phyloP scores from a whole-genome alignment of 176 grass and related monocot species.

The Phoenix roebelenii region DNA sequence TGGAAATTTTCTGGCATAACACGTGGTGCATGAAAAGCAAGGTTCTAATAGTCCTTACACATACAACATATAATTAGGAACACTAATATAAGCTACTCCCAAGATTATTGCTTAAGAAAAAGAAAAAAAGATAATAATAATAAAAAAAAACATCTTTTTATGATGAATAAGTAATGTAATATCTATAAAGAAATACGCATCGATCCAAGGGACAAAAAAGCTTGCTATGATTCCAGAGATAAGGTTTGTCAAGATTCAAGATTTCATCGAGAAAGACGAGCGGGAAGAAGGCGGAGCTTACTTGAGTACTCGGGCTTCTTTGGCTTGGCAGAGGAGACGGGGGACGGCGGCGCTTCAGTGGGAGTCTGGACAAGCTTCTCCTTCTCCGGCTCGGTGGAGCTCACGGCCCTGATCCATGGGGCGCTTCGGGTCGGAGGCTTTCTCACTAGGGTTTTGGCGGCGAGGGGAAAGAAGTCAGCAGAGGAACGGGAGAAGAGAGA shows the following conservation, averaged over 20 bases:
- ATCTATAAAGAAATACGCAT: too few species aligned
- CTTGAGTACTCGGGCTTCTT: slow-evolving; percentile 87
- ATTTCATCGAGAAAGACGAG: neutral
- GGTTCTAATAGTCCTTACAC: too few species aligned
- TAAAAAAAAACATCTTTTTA: too few species aligned
- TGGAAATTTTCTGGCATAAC: too few species aligned
- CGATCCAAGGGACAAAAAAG: neutral
- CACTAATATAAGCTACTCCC: too few species aligned
- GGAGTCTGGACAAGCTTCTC: slow-evolving; percentile 7
- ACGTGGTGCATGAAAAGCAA: too few species aligned
- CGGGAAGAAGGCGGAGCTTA: slow-evolving; percentile 10
- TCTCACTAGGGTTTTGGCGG: neutral
- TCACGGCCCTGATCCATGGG: slow-evolving; percentile 18
- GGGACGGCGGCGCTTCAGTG: neutral
- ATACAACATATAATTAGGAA: too few species aligned
- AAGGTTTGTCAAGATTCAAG: neutral
- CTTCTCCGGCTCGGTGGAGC: slow-evolving; percentile 27
- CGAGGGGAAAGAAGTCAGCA: neutral
- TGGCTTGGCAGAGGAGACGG: neutral
- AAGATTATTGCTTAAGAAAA: too few species aligned
- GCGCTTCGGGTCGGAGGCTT: neutral
- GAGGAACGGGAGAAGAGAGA: slow-evolving; percentile 2
- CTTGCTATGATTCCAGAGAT: neutral
- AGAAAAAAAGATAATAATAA: too few species aligned
- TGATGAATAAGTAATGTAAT: too few species aligned